These are phyloP conservation scores for Leccinum arenicola DNA, from an alignment of 768 basidiomycete genomes.

Conservation along the genomic window DNA sequence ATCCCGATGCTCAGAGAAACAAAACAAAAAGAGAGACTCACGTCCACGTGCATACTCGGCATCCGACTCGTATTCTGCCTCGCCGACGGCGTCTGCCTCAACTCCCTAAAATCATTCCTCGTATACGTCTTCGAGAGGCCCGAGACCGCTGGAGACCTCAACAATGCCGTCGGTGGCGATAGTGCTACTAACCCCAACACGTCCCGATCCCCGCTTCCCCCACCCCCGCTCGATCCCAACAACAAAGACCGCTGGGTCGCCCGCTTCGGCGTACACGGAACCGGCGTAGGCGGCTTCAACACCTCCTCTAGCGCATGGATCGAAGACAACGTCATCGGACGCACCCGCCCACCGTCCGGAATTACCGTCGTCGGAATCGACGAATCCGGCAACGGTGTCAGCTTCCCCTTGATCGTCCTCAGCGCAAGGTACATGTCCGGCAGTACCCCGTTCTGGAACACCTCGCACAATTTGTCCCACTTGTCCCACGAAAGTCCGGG, in stretches of 20 bases:
- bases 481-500: constrained; percentile 46
- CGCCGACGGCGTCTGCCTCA: constrained; percentile 63
- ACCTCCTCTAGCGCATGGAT: constrained; percentile 47
- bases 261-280: constrained; percentile 55
- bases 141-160: constrained; percentile 69
- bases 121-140: constrained; percentile 80
- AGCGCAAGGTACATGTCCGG: constrained; percentile 29
- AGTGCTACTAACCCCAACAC: constrained; percentile 60
- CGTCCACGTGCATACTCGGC: constrained; percentile 82
- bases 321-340: constrained; percentile 37
- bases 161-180: constrained; percentile 66
- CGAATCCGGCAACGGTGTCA: constrained; percentile 28
- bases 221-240: background rate
- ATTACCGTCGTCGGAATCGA: constrained; percentile 30
- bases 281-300: constrained; percentile 37
- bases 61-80: constrained; percentile 83
- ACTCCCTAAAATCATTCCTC: constrained; percentile 79
- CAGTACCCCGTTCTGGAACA: constrained; percentile 27
- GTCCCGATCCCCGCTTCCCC: constrained; percentile 15
- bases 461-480: constrained; percentile 46
- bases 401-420: constrained; percentile 32
- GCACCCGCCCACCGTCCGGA: constrained; percentile 32
- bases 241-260: constrained; percentile 30
- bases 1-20: background rate
- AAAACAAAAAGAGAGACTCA: constrained; percentile 35